Conservation (phyloP, 345 rosid species). For the Pelargonium nanum region DNA sequence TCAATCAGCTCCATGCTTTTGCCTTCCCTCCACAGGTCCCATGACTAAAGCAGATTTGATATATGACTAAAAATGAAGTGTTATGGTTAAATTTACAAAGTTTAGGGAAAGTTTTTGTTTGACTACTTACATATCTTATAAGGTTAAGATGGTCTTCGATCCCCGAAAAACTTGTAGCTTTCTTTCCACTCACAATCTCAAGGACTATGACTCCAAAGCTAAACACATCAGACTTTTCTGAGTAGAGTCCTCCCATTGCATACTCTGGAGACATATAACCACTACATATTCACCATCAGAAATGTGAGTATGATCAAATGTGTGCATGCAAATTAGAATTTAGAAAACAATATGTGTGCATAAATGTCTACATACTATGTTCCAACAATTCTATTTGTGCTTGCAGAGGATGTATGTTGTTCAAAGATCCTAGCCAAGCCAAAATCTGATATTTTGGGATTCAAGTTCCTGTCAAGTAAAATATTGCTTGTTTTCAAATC, state of each 20-base stretch:
- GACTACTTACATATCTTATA: constrained; percentile 42
- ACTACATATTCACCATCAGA: constrained; percentile 19
- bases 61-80: too few species aligned
- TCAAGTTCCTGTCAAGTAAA: constrained; percentile 51
- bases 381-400: constrained; percentile 52
- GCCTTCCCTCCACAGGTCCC: too few species aligned
- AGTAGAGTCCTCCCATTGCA: too few species aligned
- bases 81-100: too few species aligned
- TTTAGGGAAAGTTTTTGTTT: not conserved
- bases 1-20: too few species aligned
- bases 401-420: constrained; percentile 35
- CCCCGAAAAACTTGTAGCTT: constrained; percentile 23
- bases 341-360: not conserved
- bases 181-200: too few species aligned
- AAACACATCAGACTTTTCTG: too few species aligned
- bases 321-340: too few species aligned
- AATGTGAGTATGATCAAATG: not conserved
- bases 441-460: constrained; percentile 68
- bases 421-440: constrained; percentile 63
- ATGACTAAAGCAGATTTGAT: constrained; percentile 20
- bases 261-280: too few species aligned
- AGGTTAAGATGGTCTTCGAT: constrained; percentile 27
- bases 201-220: too few species aligned
- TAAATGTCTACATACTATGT: constrained; percentile 43
- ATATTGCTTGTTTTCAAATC: constrained; percentile 59